Percentiles rank a stretch among this genome's conserved stretches.
Evolutionary conservation across 768 basidiomycete genomes (phyloP).

Genomic region (Leccinum aurantiacum): DNA sequence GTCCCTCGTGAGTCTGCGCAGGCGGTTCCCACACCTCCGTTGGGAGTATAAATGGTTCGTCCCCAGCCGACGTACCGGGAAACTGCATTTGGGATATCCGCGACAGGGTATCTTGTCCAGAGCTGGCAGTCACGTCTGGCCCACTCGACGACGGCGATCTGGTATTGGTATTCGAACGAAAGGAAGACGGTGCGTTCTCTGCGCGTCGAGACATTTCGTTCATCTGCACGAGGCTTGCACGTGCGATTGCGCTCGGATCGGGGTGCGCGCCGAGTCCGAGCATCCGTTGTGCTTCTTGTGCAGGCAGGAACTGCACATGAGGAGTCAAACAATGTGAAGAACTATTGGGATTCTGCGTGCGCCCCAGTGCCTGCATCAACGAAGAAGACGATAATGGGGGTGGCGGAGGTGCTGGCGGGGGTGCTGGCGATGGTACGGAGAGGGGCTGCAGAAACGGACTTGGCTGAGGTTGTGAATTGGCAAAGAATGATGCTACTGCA

Average conservation of each 20-base stretch:
- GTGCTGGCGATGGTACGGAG: constrained; percentile 17
- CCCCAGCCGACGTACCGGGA: constrained; percentile 26
- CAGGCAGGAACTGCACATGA: constrained; percentile 48
- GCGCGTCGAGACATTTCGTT: constrained; percentile 73
- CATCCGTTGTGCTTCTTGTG: constrained; percentile 54
- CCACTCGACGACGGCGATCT: constrained; percentile 21
- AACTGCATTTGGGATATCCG: constrained; percentile 49
- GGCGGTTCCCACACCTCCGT: constrained; percentile 29
- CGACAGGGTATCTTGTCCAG: constrained; percentile 47
- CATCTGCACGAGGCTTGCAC: constrained; percentile 73
- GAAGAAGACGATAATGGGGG: constrained; percentile 22
- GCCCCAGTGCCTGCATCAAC: constrained; percentile 27
- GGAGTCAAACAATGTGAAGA: constrained; percentile 10
- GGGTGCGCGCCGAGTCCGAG: constrained; percentile 42
- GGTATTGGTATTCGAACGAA: constrained; percentile 25
- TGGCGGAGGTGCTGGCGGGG: constrained; percentile 7
- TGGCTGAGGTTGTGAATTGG: constrained; percentile 26
- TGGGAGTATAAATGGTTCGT: constrained; percentile 31
- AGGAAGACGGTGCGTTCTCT: constrained; percentile 33
- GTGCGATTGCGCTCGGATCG: constrained; percentile 56
- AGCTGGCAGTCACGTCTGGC: constrained; percentile 12
- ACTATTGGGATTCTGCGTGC: constrained; percentile 8
- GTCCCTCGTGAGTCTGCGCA: constrained; percentile 52
- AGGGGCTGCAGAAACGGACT: constrained; percentile 31
- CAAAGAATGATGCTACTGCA: constrained; percentile 18